phyloP scores from a whole-genome alignment of 495 filamentous ascomycete genomes.

The Pseudoneurospora amorphoporcata region DNA sequence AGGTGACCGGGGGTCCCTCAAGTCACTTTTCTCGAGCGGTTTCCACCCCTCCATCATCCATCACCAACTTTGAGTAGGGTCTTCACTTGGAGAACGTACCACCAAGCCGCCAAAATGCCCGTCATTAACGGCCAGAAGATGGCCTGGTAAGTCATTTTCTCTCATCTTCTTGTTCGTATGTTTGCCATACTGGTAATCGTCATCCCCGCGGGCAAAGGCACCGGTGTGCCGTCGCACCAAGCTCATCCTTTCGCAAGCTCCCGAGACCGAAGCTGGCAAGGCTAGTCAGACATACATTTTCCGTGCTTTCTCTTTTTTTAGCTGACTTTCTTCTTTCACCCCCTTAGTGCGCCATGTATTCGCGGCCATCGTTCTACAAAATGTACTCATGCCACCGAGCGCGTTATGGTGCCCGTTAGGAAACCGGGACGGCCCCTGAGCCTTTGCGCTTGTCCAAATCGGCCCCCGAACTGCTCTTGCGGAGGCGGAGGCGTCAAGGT shows the following conservation, averaged over 20 bases:
- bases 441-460: constrained; percentile 57
- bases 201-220: not conserved
- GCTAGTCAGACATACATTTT: not conserved
- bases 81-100: not conserved
- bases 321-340: constrained; percentile 12
- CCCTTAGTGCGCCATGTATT: constrained; percentile 65
- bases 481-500: constrained; percentile 40
- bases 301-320: not conserved
- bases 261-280: not conserved
- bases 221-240: not conserved
- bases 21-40: not conserved
- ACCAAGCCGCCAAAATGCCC: constrained; percentile 33
- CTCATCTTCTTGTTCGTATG: not conserved
- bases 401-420: constrained; percentile 67
- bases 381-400: constrained; percentile 63
- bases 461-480: constrained; percentile 38
- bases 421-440: constrained; percentile 72
- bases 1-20: not conserved
- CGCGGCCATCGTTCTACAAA: constrained; percentile 79
- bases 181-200: constrained; percentile 2
- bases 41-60: not conserved
- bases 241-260: not conserved
- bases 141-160: constrained; percentile 41
- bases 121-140: constrained; percentile 48
- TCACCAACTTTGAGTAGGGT: not conserved